Percentiles rank a stretch among this genome's conserved stretches.
Conservation (phyloP, 1,284 basidiomycete genomes). For the Cutaneotrichosporon curvatum region DNA sequence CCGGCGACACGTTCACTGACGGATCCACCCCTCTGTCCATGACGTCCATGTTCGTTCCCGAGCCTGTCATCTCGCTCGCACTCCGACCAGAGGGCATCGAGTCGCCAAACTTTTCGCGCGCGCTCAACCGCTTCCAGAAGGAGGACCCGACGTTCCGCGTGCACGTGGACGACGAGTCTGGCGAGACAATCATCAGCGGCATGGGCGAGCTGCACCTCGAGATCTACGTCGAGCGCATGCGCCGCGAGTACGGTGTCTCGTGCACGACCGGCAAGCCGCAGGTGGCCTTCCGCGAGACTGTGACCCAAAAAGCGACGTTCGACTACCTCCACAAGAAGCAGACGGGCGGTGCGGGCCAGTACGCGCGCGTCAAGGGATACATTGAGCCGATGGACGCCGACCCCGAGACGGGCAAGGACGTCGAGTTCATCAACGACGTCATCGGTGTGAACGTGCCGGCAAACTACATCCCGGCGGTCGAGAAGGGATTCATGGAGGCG, state of each 20-base stretch:
- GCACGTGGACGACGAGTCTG: conserved; percentile 86
- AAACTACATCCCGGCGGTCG: conserved; percentile 88
- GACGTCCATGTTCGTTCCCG: conserved; percentile 98
- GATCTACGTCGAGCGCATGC: conserved; percentile 99
- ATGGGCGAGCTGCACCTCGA: conserved; percentile 99
- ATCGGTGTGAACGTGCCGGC: conserved; percentile 89
- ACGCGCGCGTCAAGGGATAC: conserved; percentile 82
- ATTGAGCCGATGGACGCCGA: conserved; percentile 86
- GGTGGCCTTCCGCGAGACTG: conserved; percentile 94
- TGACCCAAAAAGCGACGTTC: conserved; percentile 75
- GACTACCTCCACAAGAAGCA: conserved; percentile 98
- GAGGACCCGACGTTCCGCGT: conserved; percentile 99
- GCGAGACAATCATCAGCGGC: conserved; percentile 99
- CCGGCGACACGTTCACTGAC: conserved; percentile 97
- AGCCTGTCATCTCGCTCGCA: conserved; percentile 93
- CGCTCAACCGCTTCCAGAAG: conserved; percentile 95
- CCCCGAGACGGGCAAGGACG: conserved; percentile 74
- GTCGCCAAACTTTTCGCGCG: conserved; percentile 91
- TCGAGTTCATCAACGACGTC: conserved; percentile 78
- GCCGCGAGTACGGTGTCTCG: conserved; percentile 90
- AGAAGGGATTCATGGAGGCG: conserved; percentile 97
- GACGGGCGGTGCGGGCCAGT: conserved; percentile 94
- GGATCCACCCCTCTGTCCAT: conserved; percentile 79
- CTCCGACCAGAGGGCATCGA: conserved; percentile 89
- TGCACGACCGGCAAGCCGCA: conserved; percentile 93